A percentile compares a stretch with the other conserved stretches of the same genome.
These are phyloP conservation scores for Trichophyton rubrum DNA, from an alignment of 2,329 filamentous ascomycete species.

Conservation along the genomic window DNA sequence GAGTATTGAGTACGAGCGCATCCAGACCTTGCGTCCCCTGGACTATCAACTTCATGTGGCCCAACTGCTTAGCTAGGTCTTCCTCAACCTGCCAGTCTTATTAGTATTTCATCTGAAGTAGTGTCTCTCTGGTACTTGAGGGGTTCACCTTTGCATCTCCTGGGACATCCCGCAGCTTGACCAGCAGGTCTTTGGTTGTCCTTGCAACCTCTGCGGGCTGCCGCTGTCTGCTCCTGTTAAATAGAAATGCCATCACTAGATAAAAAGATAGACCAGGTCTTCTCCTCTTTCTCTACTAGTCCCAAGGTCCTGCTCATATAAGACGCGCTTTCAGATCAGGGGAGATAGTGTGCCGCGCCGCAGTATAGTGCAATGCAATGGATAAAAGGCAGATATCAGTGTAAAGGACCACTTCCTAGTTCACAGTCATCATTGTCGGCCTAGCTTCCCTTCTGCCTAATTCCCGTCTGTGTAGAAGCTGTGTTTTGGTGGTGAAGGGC, in stretches of 20 bases:
- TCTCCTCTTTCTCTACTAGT: not conserved
- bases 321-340: not conserved
- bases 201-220: constrained; percentile 49
- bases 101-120: constrained; percentile 10
- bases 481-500: not conserved
- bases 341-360: not conserved
- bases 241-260: constrained; percentile 56
- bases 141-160: constrained; percentile 42
- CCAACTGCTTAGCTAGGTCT: constrained; percentile 72
- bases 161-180: constrained; percentile 48
- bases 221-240: constrained; percentile 50
- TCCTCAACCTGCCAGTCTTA: constrained; percentile 53
- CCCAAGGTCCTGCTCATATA: not conserved
- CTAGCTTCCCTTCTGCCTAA: not conserved
- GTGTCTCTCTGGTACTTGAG: not conserved
- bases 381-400: not conserved
- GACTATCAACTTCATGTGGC: constrained; percentile 82
- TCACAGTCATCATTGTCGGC: not conserved
- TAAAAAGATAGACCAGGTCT: constrained; percentile 3
- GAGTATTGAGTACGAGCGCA: constrained; percentile 1
- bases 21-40: constrained; percentile 78
- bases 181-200: constrained; percentile 51
- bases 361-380: not conserved
- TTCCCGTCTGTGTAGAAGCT: not conserved
- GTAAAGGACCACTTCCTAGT: not conserved